These are phyloP conservation scores for Psilocybe cyanescens DNA, from an alignment of 768 basidiomycete species.

Conservation along the genomic window DNA sequence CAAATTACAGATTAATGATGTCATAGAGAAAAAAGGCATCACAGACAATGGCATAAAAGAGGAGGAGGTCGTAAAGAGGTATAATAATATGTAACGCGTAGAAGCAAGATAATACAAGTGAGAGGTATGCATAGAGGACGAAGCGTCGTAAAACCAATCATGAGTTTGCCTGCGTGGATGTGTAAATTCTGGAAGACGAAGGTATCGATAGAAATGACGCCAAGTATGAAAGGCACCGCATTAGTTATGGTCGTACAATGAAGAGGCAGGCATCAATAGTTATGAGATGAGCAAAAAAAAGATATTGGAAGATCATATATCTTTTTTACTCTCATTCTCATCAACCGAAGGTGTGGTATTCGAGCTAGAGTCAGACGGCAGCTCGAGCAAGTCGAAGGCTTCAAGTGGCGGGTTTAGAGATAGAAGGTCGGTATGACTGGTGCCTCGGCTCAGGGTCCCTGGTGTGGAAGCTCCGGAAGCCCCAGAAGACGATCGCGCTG, in stretches of 20 bases:
- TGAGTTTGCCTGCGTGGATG: not conserved
- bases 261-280: slow-evolving; percentile 1
- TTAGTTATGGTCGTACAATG: slow-evolving; percentile 6
- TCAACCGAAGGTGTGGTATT: slow-evolving; percentile 14
- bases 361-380: slow-evolving; percentile 21
- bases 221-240: not conserved
- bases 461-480: slow-evolving; percentile 53
- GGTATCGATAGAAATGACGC: not conserved
- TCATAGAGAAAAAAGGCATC: not conserved
- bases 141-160: not conserved
- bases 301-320: slow-evolving; percentile 19
- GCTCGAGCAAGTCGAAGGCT: slow-evolving; percentile 22
- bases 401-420: slow-evolving; percentile 27
- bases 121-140: slow-evolving; percentile 1
- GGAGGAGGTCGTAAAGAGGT: not conserved
- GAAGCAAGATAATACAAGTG: slow-evolving; percentile 6
- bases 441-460: slow-evolving; percentile 34
- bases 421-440: slow-evolving; percentile 45
- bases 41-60: not conserved
- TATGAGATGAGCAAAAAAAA: slow-evolving; percentile 9
- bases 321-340: slow-evolving; percentile 31
- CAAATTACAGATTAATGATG: slow-evolving; percentile 2
- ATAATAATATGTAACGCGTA: not conserved
- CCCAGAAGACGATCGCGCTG: slow-evolving; percentile 39
- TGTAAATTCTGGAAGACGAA: not conserved